Evolutionary conservation across 2,329 filamentous ascomycete genomes (phyloP).

Genomic region (Ophiocordyceps camponoti-floridani): DNA sequence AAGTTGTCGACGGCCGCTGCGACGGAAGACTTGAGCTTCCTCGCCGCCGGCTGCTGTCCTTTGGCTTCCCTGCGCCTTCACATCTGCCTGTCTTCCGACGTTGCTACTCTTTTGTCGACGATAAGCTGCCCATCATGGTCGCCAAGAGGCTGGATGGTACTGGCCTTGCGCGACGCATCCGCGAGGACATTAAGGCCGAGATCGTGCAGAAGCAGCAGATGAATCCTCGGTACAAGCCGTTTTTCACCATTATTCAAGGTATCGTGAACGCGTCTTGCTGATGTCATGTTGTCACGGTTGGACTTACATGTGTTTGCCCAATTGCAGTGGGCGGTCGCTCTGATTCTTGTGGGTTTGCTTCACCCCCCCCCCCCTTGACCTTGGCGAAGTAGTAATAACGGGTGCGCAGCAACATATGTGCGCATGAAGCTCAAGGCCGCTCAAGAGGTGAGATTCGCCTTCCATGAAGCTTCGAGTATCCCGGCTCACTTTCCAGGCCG

Average conservation of each 20-base stretch:
- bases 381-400: not conserved
- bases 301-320: not conserved
- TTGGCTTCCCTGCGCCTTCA: not conserved
- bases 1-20: too few relatives aligned
- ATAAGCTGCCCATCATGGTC: constrained; percentile 46
- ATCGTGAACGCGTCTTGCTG: not conserved
- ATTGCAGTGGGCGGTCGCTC: constrained; percentile 65
- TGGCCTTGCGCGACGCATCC: constrained; percentile 81
- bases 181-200: constrained; percentile 61
- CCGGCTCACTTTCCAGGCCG: constrained; percentile 39
- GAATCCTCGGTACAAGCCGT: constrained; percentile 79
- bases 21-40: not conserved
- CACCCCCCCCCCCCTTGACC: constrained; percentile 2
- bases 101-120: too few relatives aligned
- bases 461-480: too few relatives aligned
- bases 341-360: constrained; percentile 85
- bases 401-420: constrained; percentile 70
- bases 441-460: constrained; percentile 60
- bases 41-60: not conserved
- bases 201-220: constrained; percentile 64
- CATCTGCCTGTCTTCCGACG: not conserved
- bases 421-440: constrained; percentile 99
- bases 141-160: constrained; percentile 91
- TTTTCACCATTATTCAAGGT: constrained; percentile 91
- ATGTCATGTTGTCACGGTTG: not conserved